Base-by-base conservation (phyloP, 2,329 filamentous ascomycete genomes). In the Truncatella angustata region DNA sequence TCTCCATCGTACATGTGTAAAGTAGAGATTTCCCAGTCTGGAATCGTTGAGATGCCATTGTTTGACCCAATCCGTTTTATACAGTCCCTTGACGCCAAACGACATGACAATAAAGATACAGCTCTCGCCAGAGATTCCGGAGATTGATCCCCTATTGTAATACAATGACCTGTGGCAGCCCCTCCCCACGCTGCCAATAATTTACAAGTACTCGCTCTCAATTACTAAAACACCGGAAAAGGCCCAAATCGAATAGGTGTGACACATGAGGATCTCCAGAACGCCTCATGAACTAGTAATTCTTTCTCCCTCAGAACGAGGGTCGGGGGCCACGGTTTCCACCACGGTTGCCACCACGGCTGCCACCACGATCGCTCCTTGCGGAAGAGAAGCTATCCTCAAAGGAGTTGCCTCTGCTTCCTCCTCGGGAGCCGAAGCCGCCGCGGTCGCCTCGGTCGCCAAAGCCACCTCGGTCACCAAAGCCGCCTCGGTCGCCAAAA, bases 381-480 rank as follows among this genome's bases (percentile, higher is more conserved):
- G n/a, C n/a, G n/a, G n/a, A n/a, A n/a, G n/a, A n/a, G n/a, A n/a
- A n/a, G n/a, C n/a, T n/a, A n/a, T n/a, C n/a, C n/a, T n/a, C n/a
- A n/a, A n/a, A n/a, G n/a, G n/a, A n/a, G n/a, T n/a, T n/a, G n/a
- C 36, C 36, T 39, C 36, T 39, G 36, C 36, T 39, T 9, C 36
- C 36, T 12, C 36, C 36, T n/a, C 36, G 36, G 36, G 7, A 9
- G 18, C 36, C 36, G 16, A 9, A 9, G 7, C 18, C n/a, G 12
- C 14, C 9, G 12, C 49, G 43, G n/a, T 58, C 51, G 40, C 60
- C 52, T 28, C 61, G 51, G 21, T 39, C 53, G 21, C 55, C n/a
- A n/a, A n/a, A n/a, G n/a, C 59, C 51, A 11, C 59, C 54, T n/a
- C 58, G 20, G 18, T 34, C 56, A 26, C 51, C 51, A 24, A n/a